Evolutionary conservation across 345 rosid genomes (phyloP).

Genomic region (Rhizophora apiculata): DNA sequence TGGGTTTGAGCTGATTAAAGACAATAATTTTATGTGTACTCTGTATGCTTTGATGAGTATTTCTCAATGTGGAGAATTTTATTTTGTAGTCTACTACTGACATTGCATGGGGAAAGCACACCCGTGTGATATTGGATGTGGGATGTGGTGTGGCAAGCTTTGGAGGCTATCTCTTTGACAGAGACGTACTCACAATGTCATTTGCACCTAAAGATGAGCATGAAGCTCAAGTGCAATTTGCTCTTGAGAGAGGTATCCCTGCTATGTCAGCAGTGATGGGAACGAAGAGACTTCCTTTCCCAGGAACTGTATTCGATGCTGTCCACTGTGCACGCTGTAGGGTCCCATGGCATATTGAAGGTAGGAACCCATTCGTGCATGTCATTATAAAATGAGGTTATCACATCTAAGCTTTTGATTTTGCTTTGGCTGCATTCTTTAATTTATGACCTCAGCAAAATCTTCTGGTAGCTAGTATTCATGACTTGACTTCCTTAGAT

Average conservation of each 20-base stretch:
- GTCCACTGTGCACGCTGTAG: slow-evolving; percentile 99
- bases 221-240: slow-evolving; percentile 97
- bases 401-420: slow-evolving; percentile 3
- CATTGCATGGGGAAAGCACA: slow-evolving; percentile 75
- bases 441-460: background rate
- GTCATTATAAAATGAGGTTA: background rate
- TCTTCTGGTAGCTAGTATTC: background rate
- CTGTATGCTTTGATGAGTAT: background rate
- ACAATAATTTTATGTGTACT: background rate
- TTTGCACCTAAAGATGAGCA: slow-evolving; percentile 99
- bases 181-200: slow-evolving; percentile 85
- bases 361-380: slow-evolving; percentile 29
- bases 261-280: slow-evolving; percentile 99
- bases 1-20: background rate
- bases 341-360: slow-evolving; percentile 99
- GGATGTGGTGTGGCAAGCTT: slow-evolving; percentile 99
- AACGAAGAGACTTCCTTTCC: slow-evolving; percentile 88
- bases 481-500: background rate
- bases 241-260: slow-evolving; percentile 98
- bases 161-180: slow-evolving; percentile 92
- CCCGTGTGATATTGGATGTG: slow-evolving; percentile 90
- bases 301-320: slow-evolving; percentile 80
- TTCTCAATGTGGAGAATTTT: slow-evolving; percentile 14
- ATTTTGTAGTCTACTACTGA: slow-evolving; percentile 69
- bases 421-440: background rate